Conservation (phyloP, 2,329 filamentous ascomycete genomes). For the Chrysoporthe cubensis region DNA sequence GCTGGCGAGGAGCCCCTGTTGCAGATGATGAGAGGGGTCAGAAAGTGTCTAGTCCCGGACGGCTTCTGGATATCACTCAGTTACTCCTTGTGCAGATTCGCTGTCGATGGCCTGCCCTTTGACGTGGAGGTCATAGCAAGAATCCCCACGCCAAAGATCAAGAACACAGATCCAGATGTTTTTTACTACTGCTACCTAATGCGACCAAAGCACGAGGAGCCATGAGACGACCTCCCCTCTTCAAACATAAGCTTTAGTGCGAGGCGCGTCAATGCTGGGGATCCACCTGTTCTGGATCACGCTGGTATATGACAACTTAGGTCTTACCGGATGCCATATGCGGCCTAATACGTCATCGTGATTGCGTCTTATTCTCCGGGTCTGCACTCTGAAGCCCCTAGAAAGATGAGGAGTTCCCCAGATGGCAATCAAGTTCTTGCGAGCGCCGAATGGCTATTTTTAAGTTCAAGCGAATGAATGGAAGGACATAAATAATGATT, state of each 20-base stretch:
- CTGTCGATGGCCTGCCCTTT: conserved; percentile 44
- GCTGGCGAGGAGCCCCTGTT: conserved; percentile 44
- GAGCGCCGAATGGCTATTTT: too few relatives aligned
- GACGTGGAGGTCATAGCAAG: conserved; percentile 46
- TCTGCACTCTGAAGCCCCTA: neutral
- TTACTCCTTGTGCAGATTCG: conserved; percentile 49
- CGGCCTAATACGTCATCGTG: neutral
- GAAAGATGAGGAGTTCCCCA: neutral
- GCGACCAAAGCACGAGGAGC: conserved; percentile 33
- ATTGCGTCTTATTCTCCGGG: neutral
- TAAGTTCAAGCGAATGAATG: neutral
- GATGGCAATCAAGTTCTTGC: neutral
- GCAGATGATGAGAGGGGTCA: conserved; percentile 45
- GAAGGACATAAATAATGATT: neutral
- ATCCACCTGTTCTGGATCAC: too few relatives aligned
- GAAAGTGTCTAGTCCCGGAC: conserved; percentile 38
- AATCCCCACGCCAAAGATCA: conserved; percentile 46
- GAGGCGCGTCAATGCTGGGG: too few relatives aligned
- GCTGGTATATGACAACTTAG: neutral
- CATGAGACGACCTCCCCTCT: neutral
- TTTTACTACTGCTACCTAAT: conserved; percentile 52
- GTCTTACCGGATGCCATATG: neutral
- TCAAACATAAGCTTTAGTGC: too few relatives aligned
- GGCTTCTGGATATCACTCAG: conserved; percentile 54
- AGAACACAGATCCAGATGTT: conserved; percentile 49